These are phyloP conservation scores for Mrakia blollopis DNA, from an alignment of 768 basidiomycete species.

Conservation along the genomic window DNA sequence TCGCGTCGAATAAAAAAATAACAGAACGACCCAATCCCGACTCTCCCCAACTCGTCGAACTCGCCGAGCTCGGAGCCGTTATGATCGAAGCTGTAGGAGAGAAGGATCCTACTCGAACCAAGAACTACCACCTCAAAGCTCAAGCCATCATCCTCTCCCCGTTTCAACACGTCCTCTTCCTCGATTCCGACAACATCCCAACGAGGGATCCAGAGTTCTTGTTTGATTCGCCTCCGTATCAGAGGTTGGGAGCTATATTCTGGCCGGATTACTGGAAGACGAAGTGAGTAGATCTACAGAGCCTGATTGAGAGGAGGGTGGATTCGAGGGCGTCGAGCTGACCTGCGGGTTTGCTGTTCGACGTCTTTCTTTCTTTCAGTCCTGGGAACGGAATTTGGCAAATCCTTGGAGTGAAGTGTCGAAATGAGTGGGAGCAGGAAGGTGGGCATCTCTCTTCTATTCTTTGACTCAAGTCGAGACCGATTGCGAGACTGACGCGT, in stretches of 20 bases:
- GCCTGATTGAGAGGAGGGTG: conserved; percentile 38
- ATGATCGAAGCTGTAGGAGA: conserved; percentile 42
- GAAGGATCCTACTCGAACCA: conserved; percentile 43
- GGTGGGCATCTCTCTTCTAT: too few relatives aligned
- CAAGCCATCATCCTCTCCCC: conserved; percentile 42
- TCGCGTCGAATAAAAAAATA: too few relatives aligned
- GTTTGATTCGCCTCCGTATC: conserved; percentile 47
- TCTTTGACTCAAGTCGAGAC: too few relatives aligned
- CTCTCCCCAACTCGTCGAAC: conserved; percentile 37
- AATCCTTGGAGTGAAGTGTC: conserved; percentile 27
- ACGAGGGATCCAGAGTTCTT: conserved; percentile 40
- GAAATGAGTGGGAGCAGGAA: conserved; percentile 49
- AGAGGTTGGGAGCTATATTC: conserved; percentile 43
- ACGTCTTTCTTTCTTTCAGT: neutral
- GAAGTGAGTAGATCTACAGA: neutral
- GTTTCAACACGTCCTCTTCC: conserved; percentile 47
- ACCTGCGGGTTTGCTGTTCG: neutral
- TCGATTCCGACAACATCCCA: conserved; percentile 43
- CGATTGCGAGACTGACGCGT: too few relatives aligned
- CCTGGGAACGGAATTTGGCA: conserved; percentile 2
- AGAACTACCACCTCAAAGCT: conserved; percentile 44
- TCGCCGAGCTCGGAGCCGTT: conserved; percentile 31
- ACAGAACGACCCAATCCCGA: conserved; percentile 42
- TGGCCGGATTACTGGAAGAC: conserved; percentile 38
- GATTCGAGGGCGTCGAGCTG: neutral